These are phyloP conservation scores for Botrytis sinoallii DNA, from an alignment of 2,329 filamentous ascomycete species.

Conservation along the genomic window DNA sequence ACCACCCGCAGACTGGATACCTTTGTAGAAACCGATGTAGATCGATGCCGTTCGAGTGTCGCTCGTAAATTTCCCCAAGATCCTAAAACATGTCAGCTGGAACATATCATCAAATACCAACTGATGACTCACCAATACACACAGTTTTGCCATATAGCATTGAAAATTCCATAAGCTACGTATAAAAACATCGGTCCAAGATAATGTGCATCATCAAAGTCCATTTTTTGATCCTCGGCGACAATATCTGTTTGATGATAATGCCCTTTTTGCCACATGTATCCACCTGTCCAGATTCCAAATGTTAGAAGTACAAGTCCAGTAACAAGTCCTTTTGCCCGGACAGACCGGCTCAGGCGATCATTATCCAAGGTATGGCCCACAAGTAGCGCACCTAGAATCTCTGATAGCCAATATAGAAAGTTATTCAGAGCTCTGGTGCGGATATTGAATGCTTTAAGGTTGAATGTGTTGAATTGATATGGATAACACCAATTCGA, in stretches of 20 bases:
- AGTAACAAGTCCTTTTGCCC: slow-evolving; percentile 53
- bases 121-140: slow-evolving; percentile 68
- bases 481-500: slow-evolving; percentile 78
- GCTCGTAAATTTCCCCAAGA: slow-evolving; percentile 87
- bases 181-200: slow-evolving; percentile 81
- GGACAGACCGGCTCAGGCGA: slow-evolving; percentile 56
- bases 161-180: slow-evolving; percentile 84
- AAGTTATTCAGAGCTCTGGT: slow-evolving; percentile 70
- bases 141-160: slow-evolving; percentile 82
- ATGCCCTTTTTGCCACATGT: slow-evolving; percentile 67
- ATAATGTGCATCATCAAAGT: slow-evolving; percentile 66
- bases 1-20: slow-evolving; percentile 79
- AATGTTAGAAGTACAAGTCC: slow-evolving; percentile 63
- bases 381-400: slow-evolving; percentile 68
- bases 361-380: slow-evolving; percentile 65
- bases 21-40: slow-evolving; percentile 84
- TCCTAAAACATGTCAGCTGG: slow-evolving; percentile 47
- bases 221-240: slow-evolving; percentile 36
- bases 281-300: slow-evolving; percentile 76
- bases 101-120: slow-evolving; percentile 7
- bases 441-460: slow-evolving; percentile 66
- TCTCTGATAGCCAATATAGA: slow-evolving; percentile 74
- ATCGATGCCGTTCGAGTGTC: slow-evolving; percentile 86
- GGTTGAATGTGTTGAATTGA: slow-evolving; percentile 71
- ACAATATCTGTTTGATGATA: slow-evolving; percentile 40